These are phyloP conservation scores for Picocystis salinarum DNA, from an alignment of 139 green algal species.

Conservation along the genomic window DNA sequence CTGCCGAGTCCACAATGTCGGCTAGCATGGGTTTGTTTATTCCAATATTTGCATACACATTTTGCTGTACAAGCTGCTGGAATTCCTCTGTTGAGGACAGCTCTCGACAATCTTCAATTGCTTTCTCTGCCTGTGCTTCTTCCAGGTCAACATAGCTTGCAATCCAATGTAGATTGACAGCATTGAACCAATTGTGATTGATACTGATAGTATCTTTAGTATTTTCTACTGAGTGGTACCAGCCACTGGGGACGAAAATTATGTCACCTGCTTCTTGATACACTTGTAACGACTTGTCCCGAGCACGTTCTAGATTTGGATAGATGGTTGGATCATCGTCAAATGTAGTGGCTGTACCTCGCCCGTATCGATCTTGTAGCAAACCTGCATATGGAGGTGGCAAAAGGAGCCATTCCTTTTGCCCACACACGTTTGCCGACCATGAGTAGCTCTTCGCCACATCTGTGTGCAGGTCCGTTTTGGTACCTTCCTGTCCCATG, in stretches of 20 bases:
- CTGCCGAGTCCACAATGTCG: too few relatives aligned
- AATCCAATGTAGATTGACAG: constrained; percentile 36
- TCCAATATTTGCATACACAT: not conserved
- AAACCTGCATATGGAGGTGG: too few relatives aligned
- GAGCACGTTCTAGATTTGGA: too few relatives aligned
- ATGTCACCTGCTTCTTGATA: constrained; percentile 46
- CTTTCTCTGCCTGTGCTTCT: too few relatives aligned
- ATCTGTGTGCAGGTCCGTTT: constrained; percentile 65
- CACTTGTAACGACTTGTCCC: constrained; percentile 13
- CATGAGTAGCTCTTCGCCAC: constrained; percentile 67
- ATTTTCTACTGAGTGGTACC: constrained; percentile 75
- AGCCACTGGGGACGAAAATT: constrained; percentile 81
- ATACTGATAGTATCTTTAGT: constrained; percentile 45
- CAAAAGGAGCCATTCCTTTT: constrained; percentile 24
- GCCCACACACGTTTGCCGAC: constrained; percentile 48
- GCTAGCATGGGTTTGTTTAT: not conserved
- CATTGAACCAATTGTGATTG: constrained; percentile 65
- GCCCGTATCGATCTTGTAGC: too few relatives aligned
- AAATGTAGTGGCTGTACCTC: too few relatives aligned
- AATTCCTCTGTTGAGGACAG: not conserved
- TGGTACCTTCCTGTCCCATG: constrained; percentile 43
- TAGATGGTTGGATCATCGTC: too few relatives aligned
- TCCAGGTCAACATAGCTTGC: constrained; percentile 22
- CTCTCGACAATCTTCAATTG: not conserved
- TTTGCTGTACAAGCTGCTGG: not conserved